These are phyloP conservation scores for Ramalina intermedia DNA, from an alignment of 495 filamentous ascomycete species.

Conservation along the genomic window DNA sequence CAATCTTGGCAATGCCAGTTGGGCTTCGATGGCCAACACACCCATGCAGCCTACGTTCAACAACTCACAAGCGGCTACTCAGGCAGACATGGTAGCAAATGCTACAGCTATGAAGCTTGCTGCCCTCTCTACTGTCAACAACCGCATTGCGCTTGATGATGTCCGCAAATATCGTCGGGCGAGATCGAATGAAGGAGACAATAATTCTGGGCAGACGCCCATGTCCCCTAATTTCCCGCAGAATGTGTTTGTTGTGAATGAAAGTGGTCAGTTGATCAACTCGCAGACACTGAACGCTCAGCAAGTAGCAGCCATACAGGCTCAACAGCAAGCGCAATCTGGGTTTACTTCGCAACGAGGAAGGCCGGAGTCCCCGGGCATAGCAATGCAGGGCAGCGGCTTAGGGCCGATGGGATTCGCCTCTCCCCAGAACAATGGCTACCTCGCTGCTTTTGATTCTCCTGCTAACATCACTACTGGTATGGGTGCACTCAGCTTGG, in stretches of 20 bases:
- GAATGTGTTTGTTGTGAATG: constrained; percentile 73
- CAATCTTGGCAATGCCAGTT: constrained; percentile 69
- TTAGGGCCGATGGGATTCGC: constrained; percentile 62
- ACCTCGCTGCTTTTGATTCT: constrained; percentile 73
- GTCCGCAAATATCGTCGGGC: constrained; percentile 85
- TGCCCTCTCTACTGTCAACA: constrained; percentile 92
- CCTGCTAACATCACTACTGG: constrained; percentile 63
- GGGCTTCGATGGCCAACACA: constrained; percentile 97
- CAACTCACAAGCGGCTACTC: constrained; percentile 41
- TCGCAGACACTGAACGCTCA: constrained; percentile 73
- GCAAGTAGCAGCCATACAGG: constrained; percentile 74
- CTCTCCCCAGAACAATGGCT: constrained; percentile 90
- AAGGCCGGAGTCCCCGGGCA: constrained; percentile 82
- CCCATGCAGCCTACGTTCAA: constrained; percentile 84
- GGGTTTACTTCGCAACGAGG: constrained; percentile 69
- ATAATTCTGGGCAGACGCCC: constrained; percentile 26
- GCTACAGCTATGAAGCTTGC: constrained; percentile 98
- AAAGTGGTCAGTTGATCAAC: constrained; percentile 74
- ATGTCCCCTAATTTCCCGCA: constrained; percentile 38
- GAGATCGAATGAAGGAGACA: constrained; percentile 73
- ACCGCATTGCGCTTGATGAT: constrained; percentile 92
- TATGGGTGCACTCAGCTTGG: constrained; percentile 54
- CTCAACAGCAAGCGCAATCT: constrained; percentile 64
- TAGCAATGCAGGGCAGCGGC: constrained; percentile 59
- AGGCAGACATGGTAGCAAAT: constrained; percentile 97